Percentiles rank a stretch among this genome's conserved stretches.
Evolutionary conservation across 192 early-diverging fungal species (phyloP).

Genomic region (Mortierella alpina): DNA sequence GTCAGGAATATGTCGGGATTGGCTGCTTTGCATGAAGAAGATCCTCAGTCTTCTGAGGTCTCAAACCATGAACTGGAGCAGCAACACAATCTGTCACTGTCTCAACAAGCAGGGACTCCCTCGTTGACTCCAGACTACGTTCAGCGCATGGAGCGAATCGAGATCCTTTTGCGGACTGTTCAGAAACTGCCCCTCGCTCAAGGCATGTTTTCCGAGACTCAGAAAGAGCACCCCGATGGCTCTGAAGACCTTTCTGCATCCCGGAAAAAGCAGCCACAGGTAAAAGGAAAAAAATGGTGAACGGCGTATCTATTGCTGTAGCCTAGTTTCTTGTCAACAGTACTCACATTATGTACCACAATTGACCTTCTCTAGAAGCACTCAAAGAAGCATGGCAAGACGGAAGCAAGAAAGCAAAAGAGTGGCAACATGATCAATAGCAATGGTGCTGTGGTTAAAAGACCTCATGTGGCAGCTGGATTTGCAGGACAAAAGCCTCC

Average conservation of each 20-base stretch:
- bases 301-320: too few species aligned
- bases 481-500: slow-evolving; percentile 51
- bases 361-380: slow-evolving; percentile 10
- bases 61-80: background rate
- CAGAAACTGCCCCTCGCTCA: slow-evolving; percentile 15
- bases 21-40: slow-evolving; percentile 6
- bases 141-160: slow-evolving; percentile 45
- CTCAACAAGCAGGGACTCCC: background rate
- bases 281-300: too few species aligned
- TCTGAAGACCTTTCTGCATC: background rate
- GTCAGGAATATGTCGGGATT: background rate
- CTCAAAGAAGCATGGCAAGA: slow-evolving; percentile 12
- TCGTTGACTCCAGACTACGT: slow-evolving; percentile 13
- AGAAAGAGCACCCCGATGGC: background rate
- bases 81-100: background rate
- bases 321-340: too few species aligned
- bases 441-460: slow-evolving; percentile 16
- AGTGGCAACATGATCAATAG: background rate
- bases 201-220: too few species aligned
- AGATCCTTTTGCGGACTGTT: slow-evolving; percentile 26
- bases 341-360: background rate
- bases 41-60: background rate
- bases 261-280: too few species aligned
- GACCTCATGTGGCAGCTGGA: slow-evolving; percentile 48
- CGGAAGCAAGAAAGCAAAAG: slow-evolving; percentile 9